Conservation (phyloP, 1,284 basidiomycete genomes). For the Cutaneotrichosporon arboriforme region DNA sequence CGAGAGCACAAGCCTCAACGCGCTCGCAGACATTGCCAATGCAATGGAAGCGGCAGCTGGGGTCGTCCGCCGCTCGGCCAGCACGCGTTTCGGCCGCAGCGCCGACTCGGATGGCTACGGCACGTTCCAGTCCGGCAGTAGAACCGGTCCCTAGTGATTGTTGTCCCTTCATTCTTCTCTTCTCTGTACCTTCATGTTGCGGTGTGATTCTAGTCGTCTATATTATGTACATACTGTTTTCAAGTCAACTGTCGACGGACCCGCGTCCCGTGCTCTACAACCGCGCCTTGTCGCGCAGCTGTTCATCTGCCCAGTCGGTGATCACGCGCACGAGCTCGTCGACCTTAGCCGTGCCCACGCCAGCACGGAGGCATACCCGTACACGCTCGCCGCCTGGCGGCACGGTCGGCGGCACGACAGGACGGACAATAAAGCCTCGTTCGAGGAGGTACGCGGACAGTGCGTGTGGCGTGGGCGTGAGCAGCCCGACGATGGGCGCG, state of each 20-base stretch:
- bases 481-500: conserved; percentile 75
- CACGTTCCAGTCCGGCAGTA: not conserved
- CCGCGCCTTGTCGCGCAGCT: not conserved
- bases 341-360: conserved; percentile 27
- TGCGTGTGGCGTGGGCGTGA: conserved; percentile 63
- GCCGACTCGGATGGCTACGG: not conserved
- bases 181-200: too few species aligned
- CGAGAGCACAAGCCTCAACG: not conserved
- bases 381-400: conserved; percentile 44
- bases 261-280: not conserved
- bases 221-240: not conserved
- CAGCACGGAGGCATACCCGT: conserved; percentile 43
- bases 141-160: too few species aligned
- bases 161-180: too few species aligned
- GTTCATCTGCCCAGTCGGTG: conserved; percentile 28
- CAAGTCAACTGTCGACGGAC: too few species aligned
- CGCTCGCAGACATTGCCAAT: not conserved
- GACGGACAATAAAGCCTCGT: conserved; percentile 41
- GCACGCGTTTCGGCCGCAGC: not conserved
- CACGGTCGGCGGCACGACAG: conserved; percentile 47
- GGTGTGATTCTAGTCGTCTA: too few species aligned
- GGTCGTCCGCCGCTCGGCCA: not conserved
- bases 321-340: conserved; percentile 26
- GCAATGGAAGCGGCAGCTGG: not conserved
- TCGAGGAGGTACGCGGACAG: conserved; percentile 38